Evolutionary conservation across 192 early-diverging fungal species (phyloP).

Genomic region (Coemansia sp.): DNA sequence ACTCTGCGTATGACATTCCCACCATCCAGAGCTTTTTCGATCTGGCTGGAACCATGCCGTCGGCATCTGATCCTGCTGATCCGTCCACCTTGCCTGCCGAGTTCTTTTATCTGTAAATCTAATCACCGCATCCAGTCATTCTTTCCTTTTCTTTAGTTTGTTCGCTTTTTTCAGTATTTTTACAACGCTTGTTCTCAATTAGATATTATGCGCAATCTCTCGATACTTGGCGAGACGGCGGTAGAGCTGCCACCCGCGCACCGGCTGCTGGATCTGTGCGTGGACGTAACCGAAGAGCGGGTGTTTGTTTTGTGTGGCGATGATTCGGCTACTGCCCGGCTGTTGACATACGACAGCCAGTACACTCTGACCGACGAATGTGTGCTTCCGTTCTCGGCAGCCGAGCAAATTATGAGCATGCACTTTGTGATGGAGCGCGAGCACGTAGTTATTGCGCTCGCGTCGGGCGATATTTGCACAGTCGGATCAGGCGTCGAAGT

Average conservation of each 20-base stretch:
- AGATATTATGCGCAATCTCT: constrained; percentile 25
- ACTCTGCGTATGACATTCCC: constrained; percentile 8
- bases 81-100: not conserved
- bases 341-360: constrained; percentile 2
- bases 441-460: constrained; percentile 48
- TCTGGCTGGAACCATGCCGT: not conserved
- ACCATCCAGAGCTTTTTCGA: constrained; percentile 23
- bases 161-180: too few relatives aligned
- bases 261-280: constrained; percentile 8
- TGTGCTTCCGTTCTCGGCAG: constrained; percentile 20
- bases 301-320: not conserved
- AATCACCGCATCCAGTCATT: not conserved
- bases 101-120: not conserved
- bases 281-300: constrained; percentile 1
- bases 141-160: not conserved
- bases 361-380: not conserved
- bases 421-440: constrained; percentile 57
- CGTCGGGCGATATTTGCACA: constrained; percentile 54
- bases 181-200: not conserved
- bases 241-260: constrained; percentile 15
- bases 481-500: constrained; percentile 14
- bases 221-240: constrained; percentile 18
- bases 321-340: not conserved
- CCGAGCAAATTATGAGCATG: constrained; percentile 17
- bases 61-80: not conserved